phyloP scores from a whole-genome alignment of 441 rosid species.

The Aquilaria agallochum region DNA sequence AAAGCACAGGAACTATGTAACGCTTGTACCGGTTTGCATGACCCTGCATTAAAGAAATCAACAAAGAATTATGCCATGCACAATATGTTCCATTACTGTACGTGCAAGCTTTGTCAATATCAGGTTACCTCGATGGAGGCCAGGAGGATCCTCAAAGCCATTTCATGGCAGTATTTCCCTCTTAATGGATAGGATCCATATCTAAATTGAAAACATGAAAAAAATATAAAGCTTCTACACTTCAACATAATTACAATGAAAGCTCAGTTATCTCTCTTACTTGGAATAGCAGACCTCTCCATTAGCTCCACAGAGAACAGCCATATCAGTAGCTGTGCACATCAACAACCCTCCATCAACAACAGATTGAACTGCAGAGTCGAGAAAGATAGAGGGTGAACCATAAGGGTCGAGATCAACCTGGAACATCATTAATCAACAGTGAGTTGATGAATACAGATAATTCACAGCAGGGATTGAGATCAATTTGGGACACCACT shows the following conservation, averaged over 20 bases:
- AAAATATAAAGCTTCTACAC: slow-evolving; percentile 15
- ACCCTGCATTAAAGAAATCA: slow-evolving; percentile 50
- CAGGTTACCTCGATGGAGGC: slow-evolving; percentile 84
- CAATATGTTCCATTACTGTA: not conserved
- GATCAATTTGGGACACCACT: not conserved
- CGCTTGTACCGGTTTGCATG: slow-evolving; percentile 98
- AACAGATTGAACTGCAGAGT: slow-evolving; percentile 95
- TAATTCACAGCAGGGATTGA: too few relatives aligned
- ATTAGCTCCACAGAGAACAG: slow-evolving; percentile 98
- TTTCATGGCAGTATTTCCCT: slow-evolving; percentile 97
- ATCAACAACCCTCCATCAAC: slow-evolving; percentile 93
- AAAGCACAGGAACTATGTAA: slow-evolving; percentile 91
- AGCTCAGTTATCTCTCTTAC: slow-evolving; percentile 46
- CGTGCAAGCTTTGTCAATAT: slow-evolving; percentile 10
- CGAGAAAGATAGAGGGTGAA: slow-evolving; percentile 92
- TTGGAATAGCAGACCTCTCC: slow-evolving; percentile 99
- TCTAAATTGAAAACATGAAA: slow-evolving; percentile 35
- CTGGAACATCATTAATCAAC: slow-evolving; percentile 36
- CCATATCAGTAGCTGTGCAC: slow-evolving; percentile 99
- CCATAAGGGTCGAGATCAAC: slow-evolving; percentile 99
- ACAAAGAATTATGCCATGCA: slow-evolving; percentile 6
- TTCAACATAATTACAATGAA: slow-evolving; percentile 10
- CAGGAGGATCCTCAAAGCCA: slow-evolving; percentile 98
- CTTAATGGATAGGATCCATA: slow-evolving; percentile 92
- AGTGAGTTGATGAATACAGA: not conserved